Conservation (phyloP, 768 basidiomycete genomes). For the Pleurotus platypus region DNA sequence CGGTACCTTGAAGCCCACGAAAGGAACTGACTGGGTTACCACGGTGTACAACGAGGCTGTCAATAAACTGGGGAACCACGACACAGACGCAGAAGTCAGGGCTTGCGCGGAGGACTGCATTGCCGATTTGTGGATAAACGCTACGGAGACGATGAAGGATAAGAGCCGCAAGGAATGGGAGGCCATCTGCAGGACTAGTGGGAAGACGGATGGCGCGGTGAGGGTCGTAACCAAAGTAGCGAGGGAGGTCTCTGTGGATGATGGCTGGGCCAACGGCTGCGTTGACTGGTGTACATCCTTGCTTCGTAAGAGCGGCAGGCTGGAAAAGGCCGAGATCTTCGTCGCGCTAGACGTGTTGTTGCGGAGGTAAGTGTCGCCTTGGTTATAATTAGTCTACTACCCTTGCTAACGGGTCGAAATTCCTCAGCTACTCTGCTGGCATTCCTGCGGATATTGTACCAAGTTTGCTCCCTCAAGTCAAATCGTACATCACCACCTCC, state of each 20-base stretch:
- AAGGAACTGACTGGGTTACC: conserved; percentile 63
- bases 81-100: conserved; percentile 91
- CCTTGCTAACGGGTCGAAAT: neutral
- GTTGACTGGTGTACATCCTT: conserved; percentile 75
- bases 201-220: conserved; percentile 73
- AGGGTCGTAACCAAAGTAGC: conserved; percentile 85
- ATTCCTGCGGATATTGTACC: conserved; percentile 57
- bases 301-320: conserved; percentile 73
- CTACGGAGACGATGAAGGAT: conserved; percentile 63
- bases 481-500: conserved; percentile 65
- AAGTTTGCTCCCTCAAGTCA: conserved; percentile 69
- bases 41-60: conserved; percentile 74
- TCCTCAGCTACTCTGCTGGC: conserved; percentile 32
- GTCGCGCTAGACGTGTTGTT: conserved; percentile 70
- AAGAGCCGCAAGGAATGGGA: conserved; percentile 81
- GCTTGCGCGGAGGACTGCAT: conserved; percentile 77
- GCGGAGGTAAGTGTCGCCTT: conserved; percentile 43
- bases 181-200: conserved; percentile 64
- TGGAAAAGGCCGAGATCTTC: conserved; percentile 80
- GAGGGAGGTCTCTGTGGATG: conserved; percentile 61
- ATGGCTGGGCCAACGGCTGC: conserved; percentile 79
- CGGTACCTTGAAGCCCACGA: conserved; percentile 68
- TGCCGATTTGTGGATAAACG: conserved; percentile 85
- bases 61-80: conserved; percentile 64
- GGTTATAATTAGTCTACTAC: neutral